These are phyloP conservation scores for Paraphaeosphaeria minitans DNA, from an alignment of 2,329 filamentous ascomycete genomes.

Conservation along the genomic window DNA sequence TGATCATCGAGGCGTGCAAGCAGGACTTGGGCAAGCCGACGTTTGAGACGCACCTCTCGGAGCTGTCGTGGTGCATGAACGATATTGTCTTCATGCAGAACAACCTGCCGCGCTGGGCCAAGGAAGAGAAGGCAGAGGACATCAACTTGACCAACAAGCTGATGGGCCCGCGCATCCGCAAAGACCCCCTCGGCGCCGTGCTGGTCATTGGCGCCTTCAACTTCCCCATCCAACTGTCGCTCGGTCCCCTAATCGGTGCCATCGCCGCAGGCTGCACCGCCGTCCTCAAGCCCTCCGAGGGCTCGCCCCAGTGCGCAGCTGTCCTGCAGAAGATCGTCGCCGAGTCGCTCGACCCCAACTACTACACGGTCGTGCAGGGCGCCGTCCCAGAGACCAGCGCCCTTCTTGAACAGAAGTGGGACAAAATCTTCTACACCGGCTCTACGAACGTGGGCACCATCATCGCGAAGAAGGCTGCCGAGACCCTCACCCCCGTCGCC, in stretches of 20 bases:
- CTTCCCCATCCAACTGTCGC: constrained; percentile 81
- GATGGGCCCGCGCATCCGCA: constrained; percentile 76
- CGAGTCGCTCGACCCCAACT: constrained; percentile 74
- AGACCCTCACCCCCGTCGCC: constrained; percentile 74
- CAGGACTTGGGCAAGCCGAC: constrained; percentile 78
- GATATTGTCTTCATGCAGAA: constrained; percentile 80
- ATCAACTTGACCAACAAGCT: constrained; percentile 71
- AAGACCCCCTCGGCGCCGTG: constrained; percentile 84
- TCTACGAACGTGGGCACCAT: constrained; percentile 70
- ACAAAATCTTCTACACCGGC: constrained; percentile 98
- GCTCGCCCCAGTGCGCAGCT: constrained; percentile 74
- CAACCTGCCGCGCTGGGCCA: constrained; percentile 79
- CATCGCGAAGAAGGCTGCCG: constrained; percentile 59
- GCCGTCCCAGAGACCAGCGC: constrained; percentile 78
- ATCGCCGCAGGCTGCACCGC: constrained; percentile 92
- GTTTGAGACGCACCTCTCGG: constrained; percentile 75
- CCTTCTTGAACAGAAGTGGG: constrained; percentile 87
- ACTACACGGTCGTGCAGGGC: constrained; percentile 81
- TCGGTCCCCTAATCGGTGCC: constrained; percentile 83
- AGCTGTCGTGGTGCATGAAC: constrained; percentile 78
- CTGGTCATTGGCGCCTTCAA: constrained; percentile 94
- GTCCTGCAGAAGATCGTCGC: constrained; percentile 80
- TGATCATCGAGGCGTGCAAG: constrained; percentile 75
- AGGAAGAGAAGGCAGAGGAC: constrained; percentile 77
- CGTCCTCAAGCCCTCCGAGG: constrained; percentile 89